Evolutionary conservation across 2,329 filamentous ascomycete species (phyloP).

Genomic region (Microcyclospora tardicrescens): DNA sequence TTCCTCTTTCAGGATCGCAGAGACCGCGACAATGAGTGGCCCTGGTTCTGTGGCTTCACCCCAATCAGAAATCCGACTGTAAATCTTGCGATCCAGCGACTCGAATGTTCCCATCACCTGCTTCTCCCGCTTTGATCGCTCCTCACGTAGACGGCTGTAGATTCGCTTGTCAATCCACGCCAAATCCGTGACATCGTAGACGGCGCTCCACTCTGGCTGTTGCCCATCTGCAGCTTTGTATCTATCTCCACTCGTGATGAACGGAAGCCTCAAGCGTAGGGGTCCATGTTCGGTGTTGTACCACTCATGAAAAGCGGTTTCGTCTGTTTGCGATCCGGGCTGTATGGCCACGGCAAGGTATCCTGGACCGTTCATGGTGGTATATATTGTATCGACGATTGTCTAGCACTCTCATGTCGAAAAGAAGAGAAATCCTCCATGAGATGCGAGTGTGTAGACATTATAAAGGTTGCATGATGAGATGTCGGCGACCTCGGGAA

Average conservation of each 20-base stretch:
- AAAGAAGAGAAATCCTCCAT: too few species aligned
- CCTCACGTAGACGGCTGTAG: conserved; percentile 54
- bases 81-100: conserved; percentile 57
- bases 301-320: conserved; percentile 73
- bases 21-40: conserved; percentile 14
- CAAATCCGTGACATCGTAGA: conserved; percentile 73
- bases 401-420: too few species aligned
- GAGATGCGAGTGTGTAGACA: too few species aligned
- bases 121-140: conserved; percentile 31
- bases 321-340: conserved; percentile 51
- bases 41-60: conserved; percentile 18
- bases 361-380: conserved; percentile 36
- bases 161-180: conserved; percentile 54
- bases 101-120: conserved; percentile 49
- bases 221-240: conserved; percentile 55
- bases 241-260: conserved; percentile 65
- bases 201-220: conserved; percentile 59
- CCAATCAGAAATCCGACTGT: conserved; percentile 46
- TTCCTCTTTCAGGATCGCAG: conserved; percentile 30
- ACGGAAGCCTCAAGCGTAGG: conserved; percentile 60
- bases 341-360: conserved; percentile 82
- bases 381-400: background rate
- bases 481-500: too few species aligned
- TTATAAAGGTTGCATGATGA: too few species aligned
- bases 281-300: conserved; percentile 92